phyloP scores from a whole-genome alignment of 2,329 filamentous ascomycete species.

The Colletotrichum sublineola region DNA sequence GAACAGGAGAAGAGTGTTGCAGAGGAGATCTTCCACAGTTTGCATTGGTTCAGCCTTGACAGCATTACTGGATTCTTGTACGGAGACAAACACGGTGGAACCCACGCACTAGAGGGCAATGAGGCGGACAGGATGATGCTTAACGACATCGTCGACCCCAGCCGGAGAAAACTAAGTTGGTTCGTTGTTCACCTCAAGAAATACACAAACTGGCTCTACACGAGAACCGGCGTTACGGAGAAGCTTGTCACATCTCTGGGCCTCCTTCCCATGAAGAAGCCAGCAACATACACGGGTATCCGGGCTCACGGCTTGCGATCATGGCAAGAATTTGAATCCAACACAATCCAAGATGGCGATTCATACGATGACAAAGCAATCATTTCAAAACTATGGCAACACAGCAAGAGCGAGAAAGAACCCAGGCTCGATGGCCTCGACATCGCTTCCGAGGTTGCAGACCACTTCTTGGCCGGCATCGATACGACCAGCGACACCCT shows the following conservation, averaged over 20 bases:
- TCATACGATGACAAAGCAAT: constrained; percentile 8
- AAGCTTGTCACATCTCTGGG: constrained; percentile 52
- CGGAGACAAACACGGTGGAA: constrained; percentile 57
- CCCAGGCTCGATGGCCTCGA: constrained; percentile 44
- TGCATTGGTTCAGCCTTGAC: constrained; percentile 68
- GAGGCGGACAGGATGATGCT: constrained; percentile 56
- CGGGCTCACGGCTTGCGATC: constrained; percentile 45
- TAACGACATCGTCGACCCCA: constrained; percentile 62
- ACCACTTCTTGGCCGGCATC: constrained; percentile 66
- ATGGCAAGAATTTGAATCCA: background rate
- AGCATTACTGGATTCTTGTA: constrained; percentile 66
- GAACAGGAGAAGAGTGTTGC: constrained; percentile 50
- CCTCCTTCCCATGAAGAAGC: constrained; percentile 62
- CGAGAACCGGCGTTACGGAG: constrained; percentile 54
- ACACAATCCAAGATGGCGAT: background rate
- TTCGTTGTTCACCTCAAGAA: constrained; percentile 60
- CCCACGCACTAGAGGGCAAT: constrained; percentile 56
- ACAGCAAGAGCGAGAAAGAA: constrained; percentile 49
- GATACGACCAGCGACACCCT: constrained; percentile 66
- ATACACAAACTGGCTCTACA: constrained; percentile 64
- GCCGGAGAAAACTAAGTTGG: constrained; percentile 61
- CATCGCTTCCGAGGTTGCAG: constrained; percentile 65
- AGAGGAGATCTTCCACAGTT: constrained; percentile 60
- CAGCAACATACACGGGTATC: constrained; percentile 65
- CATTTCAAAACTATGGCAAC: constrained; percentile 52